Conservation (phyloP, 1,139 yeast genomes). For the Suhomyces anneliseae region DNA sequence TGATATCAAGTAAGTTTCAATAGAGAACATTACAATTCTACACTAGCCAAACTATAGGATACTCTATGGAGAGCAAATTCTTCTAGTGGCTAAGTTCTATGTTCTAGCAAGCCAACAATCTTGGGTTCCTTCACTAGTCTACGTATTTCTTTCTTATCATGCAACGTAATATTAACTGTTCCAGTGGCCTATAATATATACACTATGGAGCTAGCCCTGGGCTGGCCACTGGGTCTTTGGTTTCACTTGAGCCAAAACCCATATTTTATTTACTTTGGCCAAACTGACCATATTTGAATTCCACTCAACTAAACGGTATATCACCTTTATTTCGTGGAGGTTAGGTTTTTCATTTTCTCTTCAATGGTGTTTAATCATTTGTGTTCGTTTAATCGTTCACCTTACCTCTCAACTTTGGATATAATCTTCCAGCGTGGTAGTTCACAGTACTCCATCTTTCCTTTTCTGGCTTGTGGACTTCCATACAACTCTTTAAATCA, state of each 20-base stretch:
- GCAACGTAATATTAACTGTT: conserved; percentile 5
- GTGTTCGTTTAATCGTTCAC: conserved; percentile 56
- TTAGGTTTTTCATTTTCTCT: not conserved
- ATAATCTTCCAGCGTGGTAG: conserved; percentile 80
- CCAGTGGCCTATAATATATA: not conserved
- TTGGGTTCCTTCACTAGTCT: not conserved
- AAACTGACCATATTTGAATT: too few relatives aligned
- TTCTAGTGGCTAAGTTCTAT: too few relatives aligned
- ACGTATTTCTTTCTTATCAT: not conserved
- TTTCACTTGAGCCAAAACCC: too few relatives aligned
- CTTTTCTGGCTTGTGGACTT: conserved; percentile 46
- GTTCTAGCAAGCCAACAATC: not conserved
- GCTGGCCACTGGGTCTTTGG: not conserved
- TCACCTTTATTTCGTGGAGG: not conserved
- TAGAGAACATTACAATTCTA: too few relatives aligned
- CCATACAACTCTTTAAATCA: conserved; percentile 50
- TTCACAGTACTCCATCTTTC: conserved; percentile 58
- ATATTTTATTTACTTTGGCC: not conserved
- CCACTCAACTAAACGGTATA: too few relatives aligned
- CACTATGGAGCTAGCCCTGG: conserved; percentile 1
- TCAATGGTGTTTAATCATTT: not conserved
- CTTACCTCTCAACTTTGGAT: conserved; percentile 75
- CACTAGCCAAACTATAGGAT: too few relatives aligned
- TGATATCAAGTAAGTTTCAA: too few relatives aligned
- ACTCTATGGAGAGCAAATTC: too few relatives aligned